Conservation (phyloP, 2,329 filamentous ascomycete species). For the Paecilomyces fulvus region DNA sequence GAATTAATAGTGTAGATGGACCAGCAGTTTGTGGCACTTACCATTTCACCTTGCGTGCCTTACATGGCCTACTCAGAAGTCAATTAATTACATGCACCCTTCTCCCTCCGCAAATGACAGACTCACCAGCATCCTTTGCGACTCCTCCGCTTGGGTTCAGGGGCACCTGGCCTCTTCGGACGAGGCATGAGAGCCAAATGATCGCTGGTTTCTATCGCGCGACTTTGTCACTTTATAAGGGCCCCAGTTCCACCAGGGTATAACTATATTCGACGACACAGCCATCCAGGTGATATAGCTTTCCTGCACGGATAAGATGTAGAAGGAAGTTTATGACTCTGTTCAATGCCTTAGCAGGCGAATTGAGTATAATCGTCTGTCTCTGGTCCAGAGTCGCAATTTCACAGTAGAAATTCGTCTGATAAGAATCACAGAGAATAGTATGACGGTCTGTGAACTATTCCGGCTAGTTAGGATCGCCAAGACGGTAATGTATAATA, state of each 20-base stretch:
- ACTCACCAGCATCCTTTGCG: conserved; percentile 61
- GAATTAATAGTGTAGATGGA: neutral
- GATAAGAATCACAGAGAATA: neutral
- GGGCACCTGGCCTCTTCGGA: conserved; percentile 55
- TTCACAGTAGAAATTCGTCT: neutral
- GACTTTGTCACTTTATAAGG: neutral
- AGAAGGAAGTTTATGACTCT: neutral
- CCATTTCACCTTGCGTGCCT: conserved; percentile 72
- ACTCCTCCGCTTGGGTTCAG: conserved; percentile 58
- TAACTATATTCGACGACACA: neutral
- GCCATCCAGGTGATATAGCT: neutral
- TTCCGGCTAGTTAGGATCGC: neutral
- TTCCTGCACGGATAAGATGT: neutral
- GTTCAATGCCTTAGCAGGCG: neutral
- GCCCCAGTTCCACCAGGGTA: neutral
- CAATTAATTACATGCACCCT: conserved; percentile 1
- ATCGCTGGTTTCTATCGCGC: neutral
- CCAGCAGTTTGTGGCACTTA: conserved; percentile 18
- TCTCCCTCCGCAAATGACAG: conserved; percentile 4
- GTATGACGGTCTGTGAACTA: neutral
- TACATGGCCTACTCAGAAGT: conserved; percentile 58
- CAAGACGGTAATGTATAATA: neutral
- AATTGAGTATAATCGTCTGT: neutral
- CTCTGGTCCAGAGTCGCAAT: neutral
- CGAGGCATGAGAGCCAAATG: conserved; percentile 48